A percentile compares a stretch with the other conserved stretches of the same genome.
phyloP scores from a whole-genome alignment of 768 basidiomycete species.

The Mycena olivaceomarginata region DNA sequence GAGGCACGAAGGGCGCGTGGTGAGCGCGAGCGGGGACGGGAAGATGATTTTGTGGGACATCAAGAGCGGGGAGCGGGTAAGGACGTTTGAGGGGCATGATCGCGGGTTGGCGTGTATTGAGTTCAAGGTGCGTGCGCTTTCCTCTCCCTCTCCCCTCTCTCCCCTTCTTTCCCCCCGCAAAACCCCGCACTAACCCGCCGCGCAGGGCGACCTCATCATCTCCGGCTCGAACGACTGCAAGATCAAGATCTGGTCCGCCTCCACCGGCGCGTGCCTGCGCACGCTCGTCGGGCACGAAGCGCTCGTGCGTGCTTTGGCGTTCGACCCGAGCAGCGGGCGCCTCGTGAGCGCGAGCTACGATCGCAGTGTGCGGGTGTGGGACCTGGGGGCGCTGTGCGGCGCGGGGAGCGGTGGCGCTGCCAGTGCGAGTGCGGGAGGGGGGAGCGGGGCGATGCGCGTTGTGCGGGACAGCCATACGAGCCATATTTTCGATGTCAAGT shows the following conservation, averaged over 20 bases:
- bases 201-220: slow-evolving; percentile 85
- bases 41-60: slow-evolving; percentile 96
- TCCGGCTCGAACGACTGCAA: slow-evolving; percentile 95
- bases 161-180: slow-evolving; percentile 9
- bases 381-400: slow-evolving; percentile 74
- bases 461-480: slow-evolving; percentile 85
- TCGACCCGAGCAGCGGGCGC: slow-evolving; percentile 81
- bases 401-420: slow-evolving; percentile 66
- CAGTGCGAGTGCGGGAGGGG: too few relatives aligned
- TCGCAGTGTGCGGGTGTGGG: slow-evolving; percentile 89
- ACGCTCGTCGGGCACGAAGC: slow-evolving; percentile 89
- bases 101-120: slow-evolving; percentile 95
- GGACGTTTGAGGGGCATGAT: slow-evolving; percentile 92
- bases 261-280: slow-evolving; percentile 87
- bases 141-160: too few relatives aligned
- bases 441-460: slow-evolving; percentile 65
- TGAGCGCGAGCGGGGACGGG: slow-evolving; percentile 93
- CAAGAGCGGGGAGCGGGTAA: slow-evolving; percentile 79
- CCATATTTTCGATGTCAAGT: slow-evolving; percentile 95
- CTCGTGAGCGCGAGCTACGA: slow-evolving; percentile 95
- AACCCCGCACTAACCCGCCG: background rate
- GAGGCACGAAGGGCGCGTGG: slow-evolving; percentile 58
- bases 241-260: slow-evolving; percentile 92
- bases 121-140: slow-evolving; percentile 76
- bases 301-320: slow-evolving; percentile 90